Percentiles rank a stretch among this genome's conserved stretches.
These are phyloP conservation scores for Pseudozyma hubeiensis DNA, from an alignment of 1,284 basidiomycete species.

Conservation along the genomic window DNA sequence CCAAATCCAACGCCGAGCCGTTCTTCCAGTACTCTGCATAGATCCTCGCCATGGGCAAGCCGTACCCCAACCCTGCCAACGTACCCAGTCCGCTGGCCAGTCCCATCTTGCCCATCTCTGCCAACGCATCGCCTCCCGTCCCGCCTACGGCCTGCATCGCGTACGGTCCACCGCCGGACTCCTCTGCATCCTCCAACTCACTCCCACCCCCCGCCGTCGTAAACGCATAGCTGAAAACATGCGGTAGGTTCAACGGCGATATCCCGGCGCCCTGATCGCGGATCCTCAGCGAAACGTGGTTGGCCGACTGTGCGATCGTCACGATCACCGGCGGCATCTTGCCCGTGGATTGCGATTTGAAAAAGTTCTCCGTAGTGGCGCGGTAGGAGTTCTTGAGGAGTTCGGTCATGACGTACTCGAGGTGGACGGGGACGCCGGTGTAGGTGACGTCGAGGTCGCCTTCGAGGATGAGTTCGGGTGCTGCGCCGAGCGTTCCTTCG, in stretches of 20 bases:
- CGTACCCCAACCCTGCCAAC: slow-evolving; percentile 79
- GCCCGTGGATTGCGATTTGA: slow-evolving; percentile 20
- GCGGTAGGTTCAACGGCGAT: slow-evolving; percentile 77
- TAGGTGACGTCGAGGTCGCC: slow-evolving; percentile 52
- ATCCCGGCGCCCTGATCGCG: slow-evolving; percentile 89
- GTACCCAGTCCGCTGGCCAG: slow-evolving; percentile 80
- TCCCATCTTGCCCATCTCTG: slow-evolving; percentile 74
- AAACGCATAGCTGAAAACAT: slow-evolving; percentile 90
- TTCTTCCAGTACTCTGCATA: slow-evolving; percentile 74
- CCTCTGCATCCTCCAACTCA: slow-evolving; percentile 77
- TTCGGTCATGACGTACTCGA: slow-evolving; percentile 81
- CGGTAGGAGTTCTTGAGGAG: slow-evolving; percentile 85
- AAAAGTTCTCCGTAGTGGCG: slow-evolving; percentile 73
- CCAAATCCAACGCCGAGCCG: slow-evolving; percentile 30
- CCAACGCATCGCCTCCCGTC: slow-evolving; percentile 76
- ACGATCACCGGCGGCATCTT: slow-evolving; percentile 75
- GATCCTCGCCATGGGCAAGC: slow-evolving; percentile 82
- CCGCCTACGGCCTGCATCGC: slow-evolving; percentile 74
- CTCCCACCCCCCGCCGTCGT: slow-evolving; percentile 75
- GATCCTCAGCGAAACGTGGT: slow-evolving; percentile 80
- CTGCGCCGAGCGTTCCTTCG: slow-evolving; percentile 83
- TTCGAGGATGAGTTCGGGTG: slow-evolving; percentile 71
- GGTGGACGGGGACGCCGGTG: slow-evolving; percentile 86
- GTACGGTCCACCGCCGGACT: slow-evolving; percentile 78
- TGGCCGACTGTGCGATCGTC: slow-evolving; percentile 76